Evolutionary conservation across 2,329 filamentous ascomycete species (phyloP).

Genomic region (Tympanopsis confertula): DNA sequence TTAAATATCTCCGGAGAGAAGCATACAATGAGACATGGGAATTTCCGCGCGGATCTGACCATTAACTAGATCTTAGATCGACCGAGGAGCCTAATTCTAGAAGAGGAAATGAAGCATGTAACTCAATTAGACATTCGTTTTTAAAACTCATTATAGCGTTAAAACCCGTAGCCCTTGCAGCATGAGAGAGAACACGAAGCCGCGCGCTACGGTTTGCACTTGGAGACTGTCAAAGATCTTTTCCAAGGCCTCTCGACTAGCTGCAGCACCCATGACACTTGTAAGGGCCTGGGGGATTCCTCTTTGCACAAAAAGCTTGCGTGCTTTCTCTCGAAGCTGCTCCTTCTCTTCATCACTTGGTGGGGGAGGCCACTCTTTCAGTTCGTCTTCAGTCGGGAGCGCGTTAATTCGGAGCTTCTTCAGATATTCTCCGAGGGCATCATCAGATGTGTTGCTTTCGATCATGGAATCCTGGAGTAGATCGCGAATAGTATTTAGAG

Average conservation of each 20-base stretch:
- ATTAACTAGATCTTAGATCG: too few species aligned
- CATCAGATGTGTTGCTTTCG: not conserved
- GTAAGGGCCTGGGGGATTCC: not conserved
- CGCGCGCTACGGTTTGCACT: not conserved
- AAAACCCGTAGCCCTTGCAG: not conserved
- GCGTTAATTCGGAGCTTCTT: not conserved
- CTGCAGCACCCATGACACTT: not conserved
- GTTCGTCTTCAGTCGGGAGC: not conserved
- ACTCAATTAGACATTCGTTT: too few species aligned
- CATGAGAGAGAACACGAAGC: not conserved
- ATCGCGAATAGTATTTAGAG: not conserved
- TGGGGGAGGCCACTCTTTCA: not conserved
- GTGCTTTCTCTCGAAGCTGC: not conserved
- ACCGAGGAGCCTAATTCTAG: too few species aligned
- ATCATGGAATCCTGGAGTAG: slow-evolving; percentile 1
- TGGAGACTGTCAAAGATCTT: not conserved
- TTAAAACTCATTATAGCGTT: not conserved
- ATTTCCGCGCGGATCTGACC: too few species aligned
- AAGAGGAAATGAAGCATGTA: not conserved
- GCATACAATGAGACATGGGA: too few species aligned
- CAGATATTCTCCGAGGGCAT: not conserved
- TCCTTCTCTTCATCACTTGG: not conserved
- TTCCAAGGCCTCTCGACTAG: not conserved
- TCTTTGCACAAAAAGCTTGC: not conserved
- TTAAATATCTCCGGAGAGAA: too few species aligned